Percentiles rank a stretch among this genome's conserved stretches.
phyloP scores from a whole-genome alignment of 108 stramenopile genomes.

The Nitzschia inconspicua region DNA sequence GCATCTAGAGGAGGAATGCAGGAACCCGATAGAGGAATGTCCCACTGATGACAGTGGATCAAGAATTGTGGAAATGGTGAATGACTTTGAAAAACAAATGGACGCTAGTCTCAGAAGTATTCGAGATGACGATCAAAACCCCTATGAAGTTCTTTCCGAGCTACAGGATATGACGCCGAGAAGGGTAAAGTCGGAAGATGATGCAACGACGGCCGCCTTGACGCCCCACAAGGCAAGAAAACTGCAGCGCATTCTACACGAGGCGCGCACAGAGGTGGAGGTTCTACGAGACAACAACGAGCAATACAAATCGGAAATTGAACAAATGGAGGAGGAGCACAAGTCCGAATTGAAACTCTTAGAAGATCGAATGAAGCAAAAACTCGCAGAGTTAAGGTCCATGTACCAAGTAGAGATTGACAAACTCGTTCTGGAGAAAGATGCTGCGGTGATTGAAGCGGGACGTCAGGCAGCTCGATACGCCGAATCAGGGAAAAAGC shows the following conservation, averaged over 20 bases:
- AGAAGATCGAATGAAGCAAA: constrained; percentile 16
- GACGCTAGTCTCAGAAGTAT: constrained; percentile 9
- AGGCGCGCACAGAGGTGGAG: constrained; percentile 20
- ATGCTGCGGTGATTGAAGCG: constrained; percentile 30
- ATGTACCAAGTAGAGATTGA: constrained; percentile 27
- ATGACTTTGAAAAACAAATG: constrained; percentile 24
- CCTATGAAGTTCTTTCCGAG: constrained; percentile 3
- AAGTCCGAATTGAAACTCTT: constrained; percentile 28
- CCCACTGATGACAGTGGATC: constrained; percentile 1
- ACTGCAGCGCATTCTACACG: constrained; percentile 13
- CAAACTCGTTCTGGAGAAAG: constrained; percentile 19
- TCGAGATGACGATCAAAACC: constrained; percentile 2
- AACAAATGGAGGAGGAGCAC: constrained; percentile 35
- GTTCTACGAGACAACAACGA: constrained; percentile 25
- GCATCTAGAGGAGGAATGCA: background rate
- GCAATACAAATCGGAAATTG: constrained; percentile 26
- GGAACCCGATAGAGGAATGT: too few relatives aligned
- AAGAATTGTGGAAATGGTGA: constrained; percentile 3
- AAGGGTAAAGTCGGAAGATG: background rate
- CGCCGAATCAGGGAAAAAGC: constrained; percentile 15
- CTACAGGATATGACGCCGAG: background rate
- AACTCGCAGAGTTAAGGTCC: constrained; percentile 11
- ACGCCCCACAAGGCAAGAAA: constrained; percentile 8
- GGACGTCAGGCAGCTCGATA: constrained; percentile 17
- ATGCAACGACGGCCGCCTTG: background rate